These are phyloP conservation scores for Emiliania huxleyi DNA, from an alignment of 78 protist genomes.

Conservation along the genomic window DNA sequence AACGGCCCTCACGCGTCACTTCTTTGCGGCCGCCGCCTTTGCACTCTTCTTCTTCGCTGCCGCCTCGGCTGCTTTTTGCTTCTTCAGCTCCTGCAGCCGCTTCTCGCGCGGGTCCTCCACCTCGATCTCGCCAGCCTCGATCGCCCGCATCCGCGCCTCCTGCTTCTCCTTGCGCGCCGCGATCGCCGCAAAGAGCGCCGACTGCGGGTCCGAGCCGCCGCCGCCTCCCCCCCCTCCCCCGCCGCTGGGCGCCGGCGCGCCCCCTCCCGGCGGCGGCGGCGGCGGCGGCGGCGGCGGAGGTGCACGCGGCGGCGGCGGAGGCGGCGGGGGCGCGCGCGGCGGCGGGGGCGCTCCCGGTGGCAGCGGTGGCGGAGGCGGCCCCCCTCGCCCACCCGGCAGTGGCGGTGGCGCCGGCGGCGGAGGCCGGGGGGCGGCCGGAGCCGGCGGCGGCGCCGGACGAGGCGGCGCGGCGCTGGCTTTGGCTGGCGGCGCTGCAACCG, in stretches of 20 bases:
- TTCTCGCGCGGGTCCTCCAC: background rate
- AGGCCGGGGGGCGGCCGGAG: too few relatives aligned
- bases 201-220: background rate
- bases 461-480: background rate
- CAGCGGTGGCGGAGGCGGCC: background rate
- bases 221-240: background rate
- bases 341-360: background rate
- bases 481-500: too few relatives aligned
- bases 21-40: too few relatives aligned
- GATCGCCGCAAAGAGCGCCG: background rate
- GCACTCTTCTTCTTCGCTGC: background rate
- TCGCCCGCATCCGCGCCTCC: background rate
- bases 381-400: too few relatives aligned
- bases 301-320: background rate
- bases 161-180: background rate
- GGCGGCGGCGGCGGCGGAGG: constrained; percentile 21
- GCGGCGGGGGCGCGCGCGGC: constrained; percentile 1
- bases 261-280: background rate
- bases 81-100: background rate
- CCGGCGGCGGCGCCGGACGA: background rate
- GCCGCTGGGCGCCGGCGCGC: background rate
- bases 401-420: too few relatives aligned
- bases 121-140: background rate
- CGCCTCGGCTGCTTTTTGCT: background rate
- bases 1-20: too few relatives aligned